Percentiles rank a stretch among this genome's conserved stretches.
phyloP scores from a whole-genome alignment of 164 flowering plant species.

The Buxus sempervirens region DNA sequence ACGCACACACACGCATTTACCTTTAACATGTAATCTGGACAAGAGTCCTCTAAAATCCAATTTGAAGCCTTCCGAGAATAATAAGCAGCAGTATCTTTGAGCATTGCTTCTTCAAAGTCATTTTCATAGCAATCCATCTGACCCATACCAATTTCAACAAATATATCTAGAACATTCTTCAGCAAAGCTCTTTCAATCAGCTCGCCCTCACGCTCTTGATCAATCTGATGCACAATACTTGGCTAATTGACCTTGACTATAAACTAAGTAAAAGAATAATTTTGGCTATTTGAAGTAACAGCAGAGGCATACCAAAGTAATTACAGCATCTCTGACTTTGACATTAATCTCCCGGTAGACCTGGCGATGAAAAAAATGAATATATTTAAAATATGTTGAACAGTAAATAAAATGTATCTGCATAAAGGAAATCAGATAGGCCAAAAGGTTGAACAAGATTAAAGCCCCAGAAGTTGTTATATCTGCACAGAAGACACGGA shows the following conservation, averaged over 20 bases:
- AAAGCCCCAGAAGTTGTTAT: not conserved
- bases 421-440: not conserved
- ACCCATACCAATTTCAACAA: slow-evolving; percentile 82
- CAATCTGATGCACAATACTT: slow-evolving; percentile 16
- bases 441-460: too few relatives aligned
- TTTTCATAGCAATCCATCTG: slow-evolving; percentile 60
- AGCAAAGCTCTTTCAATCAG: slow-evolving; percentile 75
- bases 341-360: slow-evolving; percentile 60
- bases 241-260: not conserved
- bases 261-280: not conserved
- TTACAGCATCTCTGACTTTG: slow-evolving; percentile 65
- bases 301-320: slow-evolving; percentile 22
- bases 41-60: slow-evolving; percentile 85
- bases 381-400: not conserved
- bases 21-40: slow-evolving; percentile 81
- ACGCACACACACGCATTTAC: slow-evolving; percentile 20
- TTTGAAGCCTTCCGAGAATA: slow-evolving; percentile 77
- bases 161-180: slow-evolving; percentile 74
- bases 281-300: not conserved
- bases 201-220: slow-evolving; percentile 36
- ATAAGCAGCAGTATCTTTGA: slow-evolving; percentile 63
- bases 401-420: not conserved
- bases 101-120: slow-evolving; percentile 69
- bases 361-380: slow-evolving; percentile 29
- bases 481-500: not conserved